phyloP scores from a whole-genome alignment of 805 yeast genomes.

The Ogataea ramenticola region DNA sequence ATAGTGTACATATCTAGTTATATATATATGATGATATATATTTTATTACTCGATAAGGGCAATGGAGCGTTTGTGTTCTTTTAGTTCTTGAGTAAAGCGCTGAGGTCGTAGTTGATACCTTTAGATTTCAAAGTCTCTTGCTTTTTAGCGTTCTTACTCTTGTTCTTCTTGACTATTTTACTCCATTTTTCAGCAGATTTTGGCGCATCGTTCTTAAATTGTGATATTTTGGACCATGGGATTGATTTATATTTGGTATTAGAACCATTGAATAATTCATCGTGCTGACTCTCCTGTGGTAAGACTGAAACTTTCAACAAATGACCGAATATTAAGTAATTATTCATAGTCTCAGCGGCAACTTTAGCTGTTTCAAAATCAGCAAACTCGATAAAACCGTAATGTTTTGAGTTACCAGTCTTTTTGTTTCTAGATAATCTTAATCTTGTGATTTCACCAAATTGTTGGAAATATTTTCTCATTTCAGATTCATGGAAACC shows the following conservation, averaged over 20 bases:
- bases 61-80: too few relatives aligned
- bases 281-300: slow-evolving; percentile 50
- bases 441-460: slow-evolving; percentile 75
- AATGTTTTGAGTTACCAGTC: slow-evolving; percentile 87
- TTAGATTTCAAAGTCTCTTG: slow-evolving; percentile 41
- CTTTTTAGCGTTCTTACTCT: slow-evolving; percentile 34
- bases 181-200: slow-evolving; percentile 54
- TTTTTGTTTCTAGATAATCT: slow-evolving; percentile 83
- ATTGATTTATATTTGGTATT: slow-evolving; percentile 47
- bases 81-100: background rate
- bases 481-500: slow-evolving; percentile 83
- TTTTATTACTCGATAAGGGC: background rate
- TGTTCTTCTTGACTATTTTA: slow-evolving; percentile 39
- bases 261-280: slow-evolving; percentile 53
- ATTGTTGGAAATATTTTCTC: slow-evolving; percentile 78
- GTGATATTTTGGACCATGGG: slow-evolving; percentile 53
- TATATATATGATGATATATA: background rate
- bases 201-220: slow-evolving; percentile 46
- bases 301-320: slow-evolving; percentile 54
- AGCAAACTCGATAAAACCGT: slow-evolving; percentile 82
- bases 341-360: slow-evolving; percentile 95
- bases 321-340: slow-evolving; percentile 84
- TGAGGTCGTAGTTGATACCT: slow-evolving; percentile 48
- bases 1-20: background rate
- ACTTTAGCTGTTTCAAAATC: slow-evolving; percentile 69